Conservation (phyloP, 2,329 filamentous ascomycete species). For the Pseudogymnoascus sp. region DNA sequence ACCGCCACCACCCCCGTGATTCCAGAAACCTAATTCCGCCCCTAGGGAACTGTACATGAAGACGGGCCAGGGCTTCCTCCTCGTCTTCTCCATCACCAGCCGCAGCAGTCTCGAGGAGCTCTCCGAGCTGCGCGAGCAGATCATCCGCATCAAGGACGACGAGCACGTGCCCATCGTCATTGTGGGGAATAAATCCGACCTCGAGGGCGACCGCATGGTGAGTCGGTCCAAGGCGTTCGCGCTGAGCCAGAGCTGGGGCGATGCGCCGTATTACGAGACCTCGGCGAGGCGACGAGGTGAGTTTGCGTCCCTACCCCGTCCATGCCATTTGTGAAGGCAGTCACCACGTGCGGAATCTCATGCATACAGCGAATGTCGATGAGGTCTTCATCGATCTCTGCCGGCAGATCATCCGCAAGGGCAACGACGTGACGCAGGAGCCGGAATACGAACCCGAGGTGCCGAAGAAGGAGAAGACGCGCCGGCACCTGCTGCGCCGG, state of each 20-base stretch:
- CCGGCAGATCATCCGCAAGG: conserved; percentile 59
- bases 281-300: conserved; percentile 53
- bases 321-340: not conserved
- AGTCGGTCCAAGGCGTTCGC: conserved; percentile 59
- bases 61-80: conserved; percentile 67
- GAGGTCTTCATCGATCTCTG: conserved; percentile 66
- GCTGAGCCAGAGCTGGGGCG: conserved; percentile 63
- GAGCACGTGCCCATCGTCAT: conserved; percentile 65
- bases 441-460: conserved; percentile 28
- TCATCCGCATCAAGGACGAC: conserved; percentile 67
- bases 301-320: not conserved
- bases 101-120: conserved; percentile 63
- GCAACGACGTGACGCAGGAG: conserved; percentile 30
- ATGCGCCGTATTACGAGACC: conserved; percentile 69
- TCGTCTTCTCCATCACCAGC: conserved; percentile 70
- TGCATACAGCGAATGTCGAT: conserved; percentile 54
- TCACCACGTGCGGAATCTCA: not conserved
- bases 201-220: conserved; percentile 65
- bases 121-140: conserved; percentile 65
- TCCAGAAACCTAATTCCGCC: conserved; percentile 11
- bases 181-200: conserved; percentile 68
- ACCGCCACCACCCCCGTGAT: not conserved
- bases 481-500: conserved; percentile 10
- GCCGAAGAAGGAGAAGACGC: conserved; percentile 31
- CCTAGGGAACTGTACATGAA: conserved; percentile 66